Evolutionary conservation across 768 basidiomycete species (phyloP).

Genomic region (Myochromella boudieri): DNA sequence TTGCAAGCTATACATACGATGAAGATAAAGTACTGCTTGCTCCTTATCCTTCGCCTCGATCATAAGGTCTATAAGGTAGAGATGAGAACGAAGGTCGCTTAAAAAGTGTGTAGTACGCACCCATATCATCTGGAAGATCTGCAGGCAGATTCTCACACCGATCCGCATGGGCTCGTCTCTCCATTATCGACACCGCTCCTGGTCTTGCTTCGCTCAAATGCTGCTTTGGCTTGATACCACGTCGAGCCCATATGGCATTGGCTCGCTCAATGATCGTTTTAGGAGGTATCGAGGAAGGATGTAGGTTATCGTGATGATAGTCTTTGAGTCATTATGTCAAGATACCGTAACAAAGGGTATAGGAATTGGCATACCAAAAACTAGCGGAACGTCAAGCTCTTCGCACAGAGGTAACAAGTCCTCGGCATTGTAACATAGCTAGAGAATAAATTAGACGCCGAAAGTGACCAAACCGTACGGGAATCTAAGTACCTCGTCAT

Average conservation of each 20-base stretch:
- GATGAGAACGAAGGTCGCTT: constrained; percentile 19
- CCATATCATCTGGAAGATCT: constrained; percentile 68
- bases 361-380: constrained; percentile 50
- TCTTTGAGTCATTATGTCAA: constrained; percentile 38
- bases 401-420: constrained; percentile 87
- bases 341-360: constrained; percentile 21
- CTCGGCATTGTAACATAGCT: constrained; percentile 85
- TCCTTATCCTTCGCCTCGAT: constrained; percentile 82
- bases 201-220: constrained; percentile 90
- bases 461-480: too few relatives aligned
- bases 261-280: constrained; percentile 71
- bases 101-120: too few relatives aligned
- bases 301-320: constrained; percentile 82
- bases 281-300: constrained; percentile 59
- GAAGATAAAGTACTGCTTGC: constrained; percentile 86
- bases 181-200: constrained; percentile 82
- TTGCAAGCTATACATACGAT: constrained; percentile 72
- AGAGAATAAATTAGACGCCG: neutral
- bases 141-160: constrained; percentile 68
- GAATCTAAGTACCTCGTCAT: constrained; percentile 75
- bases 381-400: constrained; percentile 74
- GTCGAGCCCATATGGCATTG: constrained; percentile 68
- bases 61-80: neutral
- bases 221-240: constrained; percentile 87
- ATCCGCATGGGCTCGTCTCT: constrained; percentile 84